phyloP scores from a whole-genome alignment of 495 filamentous ascomycete species.

The Talaromyces nanjingensis region DNA sequence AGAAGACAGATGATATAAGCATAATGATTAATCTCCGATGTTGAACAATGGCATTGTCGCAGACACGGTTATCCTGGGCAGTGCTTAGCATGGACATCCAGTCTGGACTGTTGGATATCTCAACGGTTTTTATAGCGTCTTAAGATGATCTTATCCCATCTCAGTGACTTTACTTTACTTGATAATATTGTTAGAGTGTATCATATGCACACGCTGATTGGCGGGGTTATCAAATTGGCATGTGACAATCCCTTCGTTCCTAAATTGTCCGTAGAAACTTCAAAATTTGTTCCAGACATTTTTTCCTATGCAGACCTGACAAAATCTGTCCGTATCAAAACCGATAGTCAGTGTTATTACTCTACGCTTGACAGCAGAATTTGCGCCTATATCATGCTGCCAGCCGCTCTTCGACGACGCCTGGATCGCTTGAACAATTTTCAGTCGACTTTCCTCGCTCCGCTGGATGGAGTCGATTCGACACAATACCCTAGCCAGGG shows the following conservation, averaged over 20 bases:
- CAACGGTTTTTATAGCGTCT: background rate
- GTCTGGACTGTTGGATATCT: background rate
- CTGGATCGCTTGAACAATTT: background rate
- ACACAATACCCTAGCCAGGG: background rate
- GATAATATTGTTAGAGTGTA: background rate
- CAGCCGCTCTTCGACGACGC: background rate
- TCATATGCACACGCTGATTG: background rate
- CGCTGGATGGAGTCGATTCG: background rate
- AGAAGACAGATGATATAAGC: background rate
- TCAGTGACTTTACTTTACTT: no score
- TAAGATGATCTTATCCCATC: background rate
- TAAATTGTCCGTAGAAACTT: background rate
- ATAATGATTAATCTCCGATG: background rate
- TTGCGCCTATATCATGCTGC: background rate
- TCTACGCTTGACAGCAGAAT: background rate
- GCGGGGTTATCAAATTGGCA: background rate
- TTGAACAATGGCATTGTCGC: background rate
- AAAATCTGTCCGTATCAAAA: background rate
- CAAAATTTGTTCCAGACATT: background rate
- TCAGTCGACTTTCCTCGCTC: background rate
- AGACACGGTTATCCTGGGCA: no score
- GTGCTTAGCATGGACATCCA: no score
- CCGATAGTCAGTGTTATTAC: background rate
- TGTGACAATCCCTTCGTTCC: constrained; percentile 2
- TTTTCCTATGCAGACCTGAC: background rate